Evolutionary conservation across 257 asterid species (phyloP).

Genomic region (Salvia splendens): DNA sequence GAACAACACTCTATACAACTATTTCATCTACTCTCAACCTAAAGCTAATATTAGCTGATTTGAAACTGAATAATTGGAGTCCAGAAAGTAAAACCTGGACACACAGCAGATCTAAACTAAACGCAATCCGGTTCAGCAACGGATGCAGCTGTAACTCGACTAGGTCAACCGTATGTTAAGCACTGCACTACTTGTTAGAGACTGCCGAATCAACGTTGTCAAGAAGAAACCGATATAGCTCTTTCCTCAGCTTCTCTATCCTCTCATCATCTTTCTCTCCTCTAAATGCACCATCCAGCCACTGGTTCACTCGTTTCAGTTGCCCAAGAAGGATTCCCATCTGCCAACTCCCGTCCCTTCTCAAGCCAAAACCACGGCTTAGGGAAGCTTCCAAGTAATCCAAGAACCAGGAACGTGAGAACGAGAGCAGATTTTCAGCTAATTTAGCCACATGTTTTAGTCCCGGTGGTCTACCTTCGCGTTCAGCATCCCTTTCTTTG

Average conservation of each 20-base stretch:
- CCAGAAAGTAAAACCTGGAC: constrained; percentile 24
- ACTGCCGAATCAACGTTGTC: constrained; percentile 64
- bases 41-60: constrained; percentile 15
- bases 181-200: constrained; percentile 41
- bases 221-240: constrained; percentile 65
- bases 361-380: constrained; percentile 46
- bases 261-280: constrained; percentile 52
- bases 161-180: constrained; percentile 15
- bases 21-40: constrained; percentile 20
- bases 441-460: constrained; percentile 54
- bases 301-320: constrained; percentile 68
- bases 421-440: constrained; percentile 55
- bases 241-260: constrained; percentile 58
- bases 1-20: constrained; percentile 13
- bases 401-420: constrained; percentile 69
- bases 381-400: constrained; percentile 66
- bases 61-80: not conserved
- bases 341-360: constrained; percentile 43
- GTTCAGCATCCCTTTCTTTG: constrained; percentile 34
- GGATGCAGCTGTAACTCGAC: constrained; percentile 10
- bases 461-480: constrained; percentile 43
- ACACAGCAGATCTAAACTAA: constrained; percentile 25
- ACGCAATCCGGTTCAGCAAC: constrained; percentile 6
- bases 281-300: constrained; percentile 65
- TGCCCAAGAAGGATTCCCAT: constrained; percentile 66